Evolutionary conservation across 2,329 filamentous ascomycete genomes (phyloP), one percentile per base, ranked within the genome.

Genomic region (Rachicladosporium sp.): DNA sequence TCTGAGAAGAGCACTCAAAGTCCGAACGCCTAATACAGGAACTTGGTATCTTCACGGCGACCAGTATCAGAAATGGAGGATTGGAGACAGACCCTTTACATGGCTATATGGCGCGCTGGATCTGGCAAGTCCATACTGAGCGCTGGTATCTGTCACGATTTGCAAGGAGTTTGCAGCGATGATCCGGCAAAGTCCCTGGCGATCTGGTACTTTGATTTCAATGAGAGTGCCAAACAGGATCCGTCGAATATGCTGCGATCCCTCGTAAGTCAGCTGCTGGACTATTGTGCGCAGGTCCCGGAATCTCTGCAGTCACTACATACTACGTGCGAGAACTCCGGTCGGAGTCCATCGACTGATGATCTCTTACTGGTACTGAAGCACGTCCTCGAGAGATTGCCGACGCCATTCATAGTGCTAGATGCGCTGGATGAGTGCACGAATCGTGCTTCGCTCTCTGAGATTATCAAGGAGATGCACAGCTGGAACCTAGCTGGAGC

Each of bases 171-270:
- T 10, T 37, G 36, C 29, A 15, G 41, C 4, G 15, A 43, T 10
- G 35, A 50, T 13, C 12, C 37, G 31, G 35, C 33, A 0, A 45
- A 38, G 12, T 47, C 47, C 8, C 43, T 39, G 2, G 43, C 43
- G 5, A 56, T 55, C 42, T 58, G 56, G 35, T 57, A 44, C 42
- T 57, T 58, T 30, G 47, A 55, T 38, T 67, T 67, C 48, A 64
- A 54, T 4, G 54, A 66, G 35, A 30, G 4, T 1, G 35, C 52
- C 21, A 67, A 66, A 36, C 60, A 63, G 40, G 31, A 46, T 1
- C 34, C 56, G 4, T 53, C 59, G n/a, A 45, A 50, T 0, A 57
- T 64, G 50, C 9, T 67, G 1, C 53, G 57, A 12, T 65, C 62
- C 6, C 46, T 68, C 3, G 35, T 65, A 6, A 42, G 31, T 10